Percentiles rank a stretch among this genome's conserved stretches.
Conservation (phyloP, 2,329 filamentous ascomycete species). For the Fusarium sp. region DNA sequence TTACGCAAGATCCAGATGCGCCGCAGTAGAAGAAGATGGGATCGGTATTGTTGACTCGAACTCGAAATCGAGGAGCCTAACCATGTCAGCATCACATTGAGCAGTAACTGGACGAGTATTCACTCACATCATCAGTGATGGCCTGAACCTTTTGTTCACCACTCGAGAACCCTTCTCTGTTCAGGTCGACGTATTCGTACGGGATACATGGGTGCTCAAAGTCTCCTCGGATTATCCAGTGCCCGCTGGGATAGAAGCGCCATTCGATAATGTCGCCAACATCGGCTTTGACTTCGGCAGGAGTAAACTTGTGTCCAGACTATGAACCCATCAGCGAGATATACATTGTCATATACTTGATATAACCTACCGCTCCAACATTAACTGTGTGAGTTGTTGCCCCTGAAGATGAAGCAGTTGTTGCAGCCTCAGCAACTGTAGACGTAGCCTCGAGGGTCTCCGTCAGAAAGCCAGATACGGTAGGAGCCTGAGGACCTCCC, state of each 20-base stretch:
- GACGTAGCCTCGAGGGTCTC: constrained; percentile 22
- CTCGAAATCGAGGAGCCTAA: constrained; percentile 54
- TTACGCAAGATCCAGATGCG: constrained; percentile 71
- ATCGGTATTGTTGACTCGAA: constrained; percentile 67
- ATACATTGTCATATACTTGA: not conserved
- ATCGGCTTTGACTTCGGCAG: constrained; percentile 44
- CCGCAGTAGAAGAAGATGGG: constrained; percentile 79
- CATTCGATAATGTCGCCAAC: constrained; percentile 65
- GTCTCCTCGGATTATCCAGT: constrained; percentile 71
- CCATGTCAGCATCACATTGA: constrained; percentile 2
- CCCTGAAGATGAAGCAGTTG: constrained; percentile 28
- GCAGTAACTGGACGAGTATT: not conserved
- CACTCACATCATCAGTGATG: constrained; percentile 57
- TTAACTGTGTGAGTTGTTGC: constrained; percentile 39
- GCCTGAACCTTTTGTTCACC: constrained; percentile 59
- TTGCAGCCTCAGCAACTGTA: constrained; percentile 24
- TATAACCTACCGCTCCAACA: constrained; percentile 38
- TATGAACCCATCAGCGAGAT: constrained; percentile 16
- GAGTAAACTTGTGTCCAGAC: constrained; percentile 47
- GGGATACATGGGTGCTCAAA: constrained; percentile 72
- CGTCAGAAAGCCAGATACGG: not conserved
- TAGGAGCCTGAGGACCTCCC: not conserved
- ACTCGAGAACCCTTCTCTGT: constrained; percentile 64
- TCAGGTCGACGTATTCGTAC: constrained; percentile 62
- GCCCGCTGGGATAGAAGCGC: constrained; percentile 70